Conservation (phyloP, 768 basidiomycete genomes). For the Pholiota microspora region DNA sequence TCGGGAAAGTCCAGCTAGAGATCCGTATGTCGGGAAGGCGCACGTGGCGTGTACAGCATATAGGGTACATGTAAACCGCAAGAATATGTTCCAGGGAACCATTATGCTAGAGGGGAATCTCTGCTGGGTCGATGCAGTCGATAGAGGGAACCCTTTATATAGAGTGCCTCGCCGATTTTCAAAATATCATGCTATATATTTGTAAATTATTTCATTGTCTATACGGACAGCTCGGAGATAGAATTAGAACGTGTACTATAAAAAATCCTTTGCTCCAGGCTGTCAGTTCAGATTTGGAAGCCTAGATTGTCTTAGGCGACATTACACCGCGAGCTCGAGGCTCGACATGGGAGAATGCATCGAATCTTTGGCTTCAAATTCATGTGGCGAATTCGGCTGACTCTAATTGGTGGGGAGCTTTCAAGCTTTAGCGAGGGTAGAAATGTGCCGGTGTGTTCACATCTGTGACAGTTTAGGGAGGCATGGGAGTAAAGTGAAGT, state of each 20-base stretch:
- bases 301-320: background rate
- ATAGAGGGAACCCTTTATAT: background rate
- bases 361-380: background rate
- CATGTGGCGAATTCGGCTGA: background rate
- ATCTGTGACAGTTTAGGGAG: too few relatives aligned
- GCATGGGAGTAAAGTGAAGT: too few relatives aligned
- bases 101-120: too few relatives aligned
- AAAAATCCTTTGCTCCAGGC: background rate
- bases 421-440: background rate
- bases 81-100: background rate
- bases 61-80: background rate
- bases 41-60: background rate
- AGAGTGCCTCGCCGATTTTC: background rate
- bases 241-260: background rate
- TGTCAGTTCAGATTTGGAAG: background rate
- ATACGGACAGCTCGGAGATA: background rate
- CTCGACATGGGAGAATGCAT: background rate
- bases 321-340: background rate
- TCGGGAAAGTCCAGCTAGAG: constrained; percentile 1
- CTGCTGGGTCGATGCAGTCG: too few relatives aligned
- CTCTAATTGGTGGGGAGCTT: background rate
- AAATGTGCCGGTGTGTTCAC: background rate
- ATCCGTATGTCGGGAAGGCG: constrained; percentile 1
- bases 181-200: background rate
- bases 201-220: background rate